Conservation (phyloP, 805 yeast genomes). For the Jamesozyma rosinii region DNA sequence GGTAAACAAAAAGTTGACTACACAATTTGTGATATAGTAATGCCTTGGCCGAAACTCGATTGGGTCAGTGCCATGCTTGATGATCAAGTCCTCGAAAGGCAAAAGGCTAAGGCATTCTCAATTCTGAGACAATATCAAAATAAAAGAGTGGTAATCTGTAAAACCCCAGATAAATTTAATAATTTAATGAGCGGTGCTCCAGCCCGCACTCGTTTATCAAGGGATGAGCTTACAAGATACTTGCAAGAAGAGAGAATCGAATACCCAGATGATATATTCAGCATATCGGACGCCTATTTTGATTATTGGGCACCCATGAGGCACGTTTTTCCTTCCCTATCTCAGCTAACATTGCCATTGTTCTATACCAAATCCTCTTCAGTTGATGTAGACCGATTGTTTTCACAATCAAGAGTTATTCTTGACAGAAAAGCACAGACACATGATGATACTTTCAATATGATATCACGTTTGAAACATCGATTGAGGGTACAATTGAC, state of each 20-base stretch:
- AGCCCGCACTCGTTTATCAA: background rate
- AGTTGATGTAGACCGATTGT: too few species aligned
- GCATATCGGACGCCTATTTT: background rate
- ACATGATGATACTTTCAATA: too few species aligned
- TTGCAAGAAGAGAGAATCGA: background rate
- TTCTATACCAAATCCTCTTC: background rate
- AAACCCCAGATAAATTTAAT: too few species aligned
- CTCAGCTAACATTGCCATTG: background rate
- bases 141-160: background rate
- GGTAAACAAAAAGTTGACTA: background rate
- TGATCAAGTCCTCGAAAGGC: background rate
- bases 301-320: background rate
- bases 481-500: too few species aligned
- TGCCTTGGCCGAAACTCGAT: background rate
- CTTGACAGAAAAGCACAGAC: too few species aligned
- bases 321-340: background rate
- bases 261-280: background rate
- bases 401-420: too few species aligned
- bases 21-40: background rate
- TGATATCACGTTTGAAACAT: too few species aligned
- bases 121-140: background rate
- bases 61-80: background rate
- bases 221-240: background rate
- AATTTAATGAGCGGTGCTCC: background rate
- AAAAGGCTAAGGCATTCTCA: background rate